phyloP scores from a whole-genome alignment of 352 stramenopile species.

The Pythium sukuiense region DNA sequence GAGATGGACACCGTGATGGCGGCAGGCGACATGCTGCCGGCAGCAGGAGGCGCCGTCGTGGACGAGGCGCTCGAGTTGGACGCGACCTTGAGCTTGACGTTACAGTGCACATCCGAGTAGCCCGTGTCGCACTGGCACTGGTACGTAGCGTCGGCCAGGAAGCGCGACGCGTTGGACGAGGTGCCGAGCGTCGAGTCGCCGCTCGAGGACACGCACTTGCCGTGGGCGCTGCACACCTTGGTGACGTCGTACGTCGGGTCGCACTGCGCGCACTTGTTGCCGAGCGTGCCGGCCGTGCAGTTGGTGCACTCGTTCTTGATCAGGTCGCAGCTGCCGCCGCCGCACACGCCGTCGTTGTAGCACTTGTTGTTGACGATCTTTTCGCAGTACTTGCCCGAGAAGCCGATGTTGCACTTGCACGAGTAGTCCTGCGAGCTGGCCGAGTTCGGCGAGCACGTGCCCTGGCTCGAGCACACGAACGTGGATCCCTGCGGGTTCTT shows the following conservation, averaged over 20 bases:
- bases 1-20: constrained; percentile 10
- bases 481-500: constrained; percentile 44
- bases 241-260: constrained; percentile 40
- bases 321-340: constrained; percentile 66
- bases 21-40: not conserved
- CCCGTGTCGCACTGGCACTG: not conserved
- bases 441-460: constrained; percentile 54
- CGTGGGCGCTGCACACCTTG: constrained; percentile 63
- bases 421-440: constrained; percentile 51
- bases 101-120: not conserved
- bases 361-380: constrained; percentile 75
- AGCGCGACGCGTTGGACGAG: not conserved
- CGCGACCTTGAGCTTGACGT: not conserved
- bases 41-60: constrained; percentile 8
- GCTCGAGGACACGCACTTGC: constrained; percentile 38
- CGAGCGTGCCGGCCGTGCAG: constrained; percentile 58
- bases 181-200: not conserved
- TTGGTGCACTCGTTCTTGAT: constrained; percentile 54
- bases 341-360: constrained; percentile 61
- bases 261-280: constrained; percentile 71
- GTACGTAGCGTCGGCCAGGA: not conserved
- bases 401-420: constrained; percentile 74
- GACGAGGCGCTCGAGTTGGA: not conserved
- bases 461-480: constrained; percentile 75
- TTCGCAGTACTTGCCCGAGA: constrained; percentile 77